Evolutionary conservation across 768 basidiomycete species (phyloP), one percentile per base, ranked within the genome.

Genomic region (Calocybe indica): DNA sequence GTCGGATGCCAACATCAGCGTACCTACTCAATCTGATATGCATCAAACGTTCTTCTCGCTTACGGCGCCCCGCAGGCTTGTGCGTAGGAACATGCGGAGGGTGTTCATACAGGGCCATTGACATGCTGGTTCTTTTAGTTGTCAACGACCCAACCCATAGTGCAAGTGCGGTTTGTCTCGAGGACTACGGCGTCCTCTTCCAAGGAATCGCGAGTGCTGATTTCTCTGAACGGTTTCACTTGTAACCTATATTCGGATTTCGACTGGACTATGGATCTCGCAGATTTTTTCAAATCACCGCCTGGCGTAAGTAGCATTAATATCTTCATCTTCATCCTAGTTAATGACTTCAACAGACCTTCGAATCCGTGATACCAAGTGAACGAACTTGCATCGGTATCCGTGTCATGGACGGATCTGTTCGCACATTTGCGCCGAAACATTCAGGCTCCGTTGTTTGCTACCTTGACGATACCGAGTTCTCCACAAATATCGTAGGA

Each of bases 321-420:
- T 22, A 15, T 7, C 14, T 13, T 22, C 13, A 28, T 44, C 31
- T 28, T 36, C 14, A 35, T 13, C 6, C 48, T 36, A 34, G 5
- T 13, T 45, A 46, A 13, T 29, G 13, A 28, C 41, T 29, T 28
- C 33, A 5, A 31, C 42, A 73, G 92, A 86, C 88, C 1, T 99
- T 99, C 58, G 94, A 94, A 62, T 78, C 91, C 15, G 92, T 96
- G 9, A 80, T 92, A 11, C 96, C 96, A 1, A 92, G 76, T 47
- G 96, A 98, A 61, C 68, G 85, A 37, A 97, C 92, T 5, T 70
- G 72, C 8, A 65, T 97, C 22, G 69, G 74, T n/a, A 50, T 94
- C 32, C 78, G 74, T 52, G 57, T 92, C 14, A 49, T 68, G 12
- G 85, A 93, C 55, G 77, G 82, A 7, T 87, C 89, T 0, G 55